Base-by-base conservation (phyloP, 2,329 filamentous ascomycete species). In the Bipolaris victoriae region DNA sequence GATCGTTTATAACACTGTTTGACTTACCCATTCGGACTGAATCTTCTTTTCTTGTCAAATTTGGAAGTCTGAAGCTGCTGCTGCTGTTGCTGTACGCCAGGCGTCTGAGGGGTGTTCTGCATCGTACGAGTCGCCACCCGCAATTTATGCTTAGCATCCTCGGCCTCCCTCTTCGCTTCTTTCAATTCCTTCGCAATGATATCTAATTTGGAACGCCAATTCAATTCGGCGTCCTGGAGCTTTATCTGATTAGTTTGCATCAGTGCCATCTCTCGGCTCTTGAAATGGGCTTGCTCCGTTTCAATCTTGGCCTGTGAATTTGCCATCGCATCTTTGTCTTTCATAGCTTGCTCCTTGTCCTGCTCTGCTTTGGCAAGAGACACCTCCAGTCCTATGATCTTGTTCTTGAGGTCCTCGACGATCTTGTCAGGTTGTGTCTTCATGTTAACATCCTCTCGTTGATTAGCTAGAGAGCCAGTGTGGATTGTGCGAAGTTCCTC, bases 31-130 rank as follows among this genome's bases (percentile, higher is more conserved):
- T 26, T 37, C 2, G 3, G 35, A 7, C 40, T 1, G 7, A 39
- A 18, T 33, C n/a, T 57, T 24, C 31, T 57, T 4, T n/a, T 52
- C 50, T 54, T 57, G 33, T 39, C 39, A 2, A 45, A 9, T 0
- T 35, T 39, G 5, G 22, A 36, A 2, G n/a, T 22, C 5, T 54
- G 36, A 7, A 20, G 37, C 4, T 24, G 35, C 16, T 37, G 26
- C 5, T 44, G 54, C 1, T 18, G 31, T 4, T 49, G 50, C 6
- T 33, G 24, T 20, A 33, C 35, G 6, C 1, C 15, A 26, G 22
- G 18, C 26, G 18, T 13, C 37, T 48, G 41, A 13, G 11, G 9
- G 26, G 36, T 22, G 24, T 15, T 20, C 7, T 18, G 55, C 1
- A 40, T 37, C 26, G 18, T 7, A 7, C 4, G 10, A 26, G 29